Evolutionary conservation across 2,329 filamentous ascomycete species (phyloP).

Genomic region (Xylariaceae sp.): DNA sequence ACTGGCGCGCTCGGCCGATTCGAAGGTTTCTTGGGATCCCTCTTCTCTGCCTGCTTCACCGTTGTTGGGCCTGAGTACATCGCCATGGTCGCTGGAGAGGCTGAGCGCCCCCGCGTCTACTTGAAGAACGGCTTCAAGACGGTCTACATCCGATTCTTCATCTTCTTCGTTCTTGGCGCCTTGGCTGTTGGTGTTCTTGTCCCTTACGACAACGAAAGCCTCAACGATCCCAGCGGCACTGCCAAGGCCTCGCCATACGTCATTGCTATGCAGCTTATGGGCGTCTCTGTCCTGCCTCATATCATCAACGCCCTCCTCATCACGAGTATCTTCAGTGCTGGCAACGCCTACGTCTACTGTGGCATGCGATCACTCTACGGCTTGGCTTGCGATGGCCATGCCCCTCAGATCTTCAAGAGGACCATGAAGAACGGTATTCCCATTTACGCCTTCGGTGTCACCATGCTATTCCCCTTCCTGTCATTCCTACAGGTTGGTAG

Average conservation of each 20-base stretch:
- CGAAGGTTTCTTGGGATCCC: conserved; percentile 60
- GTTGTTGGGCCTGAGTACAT: conserved; percentile 63
- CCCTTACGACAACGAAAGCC: conserved; percentile 58
- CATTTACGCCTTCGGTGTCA: conserved; percentile 58
- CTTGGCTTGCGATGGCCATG: conserved; percentile 55
- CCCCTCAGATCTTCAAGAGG: conserved; percentile 48
- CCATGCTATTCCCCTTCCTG: conserved; percentile 60
- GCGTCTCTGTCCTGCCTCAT: conserved; percentile 52
- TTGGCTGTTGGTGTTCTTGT: conserved; percentile 62
- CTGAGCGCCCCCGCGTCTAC: conserved; percentile 54
- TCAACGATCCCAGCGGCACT: conserved; percentile 45
- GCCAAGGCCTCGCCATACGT: conserved; percentile 56
- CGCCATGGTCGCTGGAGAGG: conserved; percentile 49
- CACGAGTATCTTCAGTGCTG: conserved; percentile 58
- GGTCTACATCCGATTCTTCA: conserved; percentile 63
- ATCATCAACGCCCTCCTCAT: conserved; percentile 62
- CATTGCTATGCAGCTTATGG: conserved; percentile 57
- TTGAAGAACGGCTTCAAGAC: conserved; percentile 65
- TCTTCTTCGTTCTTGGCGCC: conserved; percentile 66
- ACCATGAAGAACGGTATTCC: conserved; percentile 60
- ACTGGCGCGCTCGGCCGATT: conserved; percentile 62
- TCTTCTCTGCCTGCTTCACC: conserved; percentile 56
- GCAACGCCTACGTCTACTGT: conserved; percentile 61
- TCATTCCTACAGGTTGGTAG: conserved; percentile 46
- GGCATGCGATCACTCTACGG: conserved; percentile 61